Conservation (phyloP, 768 basidiomycete species). For the Leccinum uliginosum region DNA sequence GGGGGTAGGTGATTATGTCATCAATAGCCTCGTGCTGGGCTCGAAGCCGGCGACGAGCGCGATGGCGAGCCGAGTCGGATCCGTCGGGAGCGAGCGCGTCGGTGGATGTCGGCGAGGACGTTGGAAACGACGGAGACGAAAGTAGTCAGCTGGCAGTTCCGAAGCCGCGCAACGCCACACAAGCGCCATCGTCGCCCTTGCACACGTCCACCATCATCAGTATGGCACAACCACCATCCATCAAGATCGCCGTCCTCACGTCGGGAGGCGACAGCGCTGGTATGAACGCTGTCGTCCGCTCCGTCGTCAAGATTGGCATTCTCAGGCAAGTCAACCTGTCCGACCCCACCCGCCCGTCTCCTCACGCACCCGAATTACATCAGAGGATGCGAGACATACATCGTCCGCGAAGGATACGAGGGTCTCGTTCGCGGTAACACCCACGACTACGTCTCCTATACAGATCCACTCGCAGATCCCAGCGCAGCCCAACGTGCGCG, state of each 20-base stretch:
- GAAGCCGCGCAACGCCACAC: neutral
- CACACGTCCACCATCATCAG: neutral
- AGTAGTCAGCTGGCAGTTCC: neutral
- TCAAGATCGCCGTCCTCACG: constrained; percentile 94
- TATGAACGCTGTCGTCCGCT: constrained; percentile 93
- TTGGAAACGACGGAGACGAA: neutral
- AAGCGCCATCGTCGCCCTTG: neutral
- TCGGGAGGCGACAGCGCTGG: constrained; percentile 98
- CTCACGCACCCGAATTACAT: neutral
- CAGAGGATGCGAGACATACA: constrained; percentile 93
- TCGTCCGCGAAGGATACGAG: constrained; percentile 98
- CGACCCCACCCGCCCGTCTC: neutral
- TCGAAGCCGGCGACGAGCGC: neutral
- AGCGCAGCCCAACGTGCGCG: constrained; percentile 13
- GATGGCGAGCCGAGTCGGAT: neutral
- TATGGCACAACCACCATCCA: constrained; percentile 22
- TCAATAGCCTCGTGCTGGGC: neutral
- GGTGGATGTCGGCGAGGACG: neutral
- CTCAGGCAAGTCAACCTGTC: constrained; percentile 55
- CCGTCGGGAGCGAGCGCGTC: neutral
- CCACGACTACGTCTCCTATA: constrained; percentile 28
- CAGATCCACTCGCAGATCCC: constrained; percentile 29
- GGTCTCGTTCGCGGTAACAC: constrained; percentile 89
- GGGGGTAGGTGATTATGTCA: constrained; percentile 11
- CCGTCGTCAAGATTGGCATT: constrained; percentile 90